Evolutionary conservation across 179 eudicot genomes (phyloP).

Genomic region (Monotropa hypopitys): DNA sequence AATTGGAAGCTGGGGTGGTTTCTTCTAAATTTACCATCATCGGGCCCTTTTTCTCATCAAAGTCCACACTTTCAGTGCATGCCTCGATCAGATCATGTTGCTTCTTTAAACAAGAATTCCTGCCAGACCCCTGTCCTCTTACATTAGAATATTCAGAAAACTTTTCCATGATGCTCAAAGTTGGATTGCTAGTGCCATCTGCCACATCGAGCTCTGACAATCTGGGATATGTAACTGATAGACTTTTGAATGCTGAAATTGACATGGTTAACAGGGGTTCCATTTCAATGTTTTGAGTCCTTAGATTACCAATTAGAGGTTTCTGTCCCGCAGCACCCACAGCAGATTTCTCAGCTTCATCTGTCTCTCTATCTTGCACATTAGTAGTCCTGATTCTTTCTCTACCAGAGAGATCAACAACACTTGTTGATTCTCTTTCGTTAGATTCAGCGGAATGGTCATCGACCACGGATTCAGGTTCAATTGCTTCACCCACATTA

Average conservation of each 20-base stretch:
- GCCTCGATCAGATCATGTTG: not conserved
- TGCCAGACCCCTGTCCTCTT: not conserved
- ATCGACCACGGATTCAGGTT: not conserved
- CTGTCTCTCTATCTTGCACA: not conserved
- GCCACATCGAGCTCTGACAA: not conserved
- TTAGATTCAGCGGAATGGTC: not conserved
- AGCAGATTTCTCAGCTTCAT: not conserved
- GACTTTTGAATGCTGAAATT: not conserved
- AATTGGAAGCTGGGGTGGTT: constrained; percentile 2
- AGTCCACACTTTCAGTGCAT: not conserved
- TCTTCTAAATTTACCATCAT: not conserved
- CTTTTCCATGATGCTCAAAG: not conserved
- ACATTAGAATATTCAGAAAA: not conserved
- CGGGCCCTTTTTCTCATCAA: constrained; percentile 1
- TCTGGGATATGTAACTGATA: not conserved
- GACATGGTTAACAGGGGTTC: not conserved
- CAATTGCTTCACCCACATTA: not conserved
- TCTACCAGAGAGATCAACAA: not conserved
- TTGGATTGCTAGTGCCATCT: not conserved
- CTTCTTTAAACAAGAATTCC: constrained; percentile 4
- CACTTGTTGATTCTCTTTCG: not conserved
- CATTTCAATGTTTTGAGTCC: not conserved
- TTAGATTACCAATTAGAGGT: not conserved
- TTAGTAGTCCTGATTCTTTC: not conserved
- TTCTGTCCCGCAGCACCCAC: not conserved